Evolutionary conservation across 148 eudicot species (phyloP).

Genomic region (Vaccinium darrowii): DNA sequence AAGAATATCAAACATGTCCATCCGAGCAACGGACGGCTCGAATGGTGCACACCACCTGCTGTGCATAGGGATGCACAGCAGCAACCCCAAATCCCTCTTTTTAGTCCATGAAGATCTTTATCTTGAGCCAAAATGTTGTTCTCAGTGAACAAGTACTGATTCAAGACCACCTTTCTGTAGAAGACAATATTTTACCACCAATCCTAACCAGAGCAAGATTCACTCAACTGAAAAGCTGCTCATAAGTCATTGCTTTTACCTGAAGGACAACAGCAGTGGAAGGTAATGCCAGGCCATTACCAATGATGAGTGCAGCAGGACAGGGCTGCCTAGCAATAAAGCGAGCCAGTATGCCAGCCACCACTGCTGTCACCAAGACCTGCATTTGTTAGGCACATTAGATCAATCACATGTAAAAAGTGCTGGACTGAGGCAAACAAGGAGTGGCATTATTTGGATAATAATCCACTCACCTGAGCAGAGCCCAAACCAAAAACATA

Average conservation of each 20-base stretch:
- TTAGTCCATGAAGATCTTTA: not conserved
- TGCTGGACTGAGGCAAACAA: no score
- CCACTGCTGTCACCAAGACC: conserved; percentile 87
- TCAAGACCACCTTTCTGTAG: not conserved
- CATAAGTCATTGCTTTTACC: conserved; percentile 67
- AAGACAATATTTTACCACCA: not conserved
- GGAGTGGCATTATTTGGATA: not conserved
- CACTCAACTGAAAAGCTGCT: not conserved
- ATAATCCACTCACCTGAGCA: conserved; percentile 68
- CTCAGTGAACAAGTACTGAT: no score
- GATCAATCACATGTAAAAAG: conserved; percentile 9
- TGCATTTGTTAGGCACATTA: conserved; percentile 25
- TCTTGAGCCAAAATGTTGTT: not conserved
- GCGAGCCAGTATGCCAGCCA: conserved; percentile 73
- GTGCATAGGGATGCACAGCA: no score
- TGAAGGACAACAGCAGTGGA: conserved; percentile 98
- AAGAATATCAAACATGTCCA: not conserved
- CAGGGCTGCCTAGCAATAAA: conserved; percentile 65
- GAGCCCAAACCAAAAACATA: conserved; percentile 98
- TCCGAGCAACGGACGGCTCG: no score
- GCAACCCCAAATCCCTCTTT: not conserved
- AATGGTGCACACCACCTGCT: no score
- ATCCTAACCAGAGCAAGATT: not conserved
- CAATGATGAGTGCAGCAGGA: conserved; percentile 90
- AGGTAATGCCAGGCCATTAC: conserved; percentile 98